Evolutionary conservation across 2,329 filamentous ascomycete species (phyloP), one percentile per base, ranked within the genome.

Genomic region (Penicillium sp.): DNA sequence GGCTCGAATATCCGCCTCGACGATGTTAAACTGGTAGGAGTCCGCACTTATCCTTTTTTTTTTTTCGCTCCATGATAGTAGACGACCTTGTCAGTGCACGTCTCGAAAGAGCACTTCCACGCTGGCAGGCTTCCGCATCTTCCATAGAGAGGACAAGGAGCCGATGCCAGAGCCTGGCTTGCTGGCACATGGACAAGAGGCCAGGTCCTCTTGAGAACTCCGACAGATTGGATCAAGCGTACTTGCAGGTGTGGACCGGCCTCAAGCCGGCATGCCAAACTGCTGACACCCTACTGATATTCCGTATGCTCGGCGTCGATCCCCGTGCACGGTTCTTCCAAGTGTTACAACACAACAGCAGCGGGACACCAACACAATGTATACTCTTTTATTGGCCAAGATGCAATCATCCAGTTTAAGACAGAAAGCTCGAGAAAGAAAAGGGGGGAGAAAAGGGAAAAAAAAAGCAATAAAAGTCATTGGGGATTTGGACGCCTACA

Each of bases 401-500:
- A 56, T 58, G 50, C 50, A 60, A 60, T 50, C 53, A 59, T 62
- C 50, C 47, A 19, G 44, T 46, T 41, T 45, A 45, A 57, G 19
- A 57, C 35, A 30, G 13, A 48, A 8, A 31, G 15, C 7, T 45
- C 31, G 56, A 3, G 30, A 49, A 44, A 41, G 23, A 29, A 56
- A 51, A 48, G 23, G 13, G 38, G 17, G 46, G 45, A 53, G 52
- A 23, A 51, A 58, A 57, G 54, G n/a, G 49, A 54, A 61, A 26
- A 53, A 15, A 47, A 44, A 46, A 60, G 45, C 44, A 19, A 61
- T 45, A 63, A 56, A 29, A 57, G 45, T 53, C 60, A 55, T 46
- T 41, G 35, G 35, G 51, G 30, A 38, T 62, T 60, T 66, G 51
- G 62, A 64, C 64, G 60, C 60, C 65, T 67, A 66, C 65, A 62